phyloP scores from a whole-genome alignment of 495 filamentous ascomycete genomes.

The Lophium mytilinum region DNA sequence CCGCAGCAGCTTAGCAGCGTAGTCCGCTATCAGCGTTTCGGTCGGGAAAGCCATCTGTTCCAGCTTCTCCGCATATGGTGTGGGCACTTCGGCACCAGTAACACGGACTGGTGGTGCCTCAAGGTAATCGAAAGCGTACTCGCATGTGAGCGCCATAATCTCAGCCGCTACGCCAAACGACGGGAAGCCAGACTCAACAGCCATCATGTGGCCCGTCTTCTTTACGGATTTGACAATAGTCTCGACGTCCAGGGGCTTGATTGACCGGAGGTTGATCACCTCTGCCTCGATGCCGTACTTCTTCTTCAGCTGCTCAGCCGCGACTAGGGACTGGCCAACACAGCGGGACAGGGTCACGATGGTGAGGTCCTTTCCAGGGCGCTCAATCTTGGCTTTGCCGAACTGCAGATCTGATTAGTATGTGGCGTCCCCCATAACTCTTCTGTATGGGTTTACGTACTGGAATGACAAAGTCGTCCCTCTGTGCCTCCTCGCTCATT shows the following conservation, averaged over 20 bases:
- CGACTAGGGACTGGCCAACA: constrained; percentile 84
- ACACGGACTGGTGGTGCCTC: constrained; percentile 86
- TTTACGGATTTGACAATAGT: constrained; percentile 92
- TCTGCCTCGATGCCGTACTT: constrained; percentile 94
- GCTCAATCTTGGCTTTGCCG: constrained; percentile 98
- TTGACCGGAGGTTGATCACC: constrained; percentile 93
- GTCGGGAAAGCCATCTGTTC: constrained; percentile 91
- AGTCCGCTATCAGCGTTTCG: constrained; percentile 71
- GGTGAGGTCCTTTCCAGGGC: constrained; percentile 88
- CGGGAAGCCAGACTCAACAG: constrained; percentile 92
- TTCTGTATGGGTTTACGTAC: constrained; percentile 21
- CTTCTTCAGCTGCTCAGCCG: constrained; percentile 82
- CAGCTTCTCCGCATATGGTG: constrained; percentile 79
- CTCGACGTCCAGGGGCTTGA: constrained; percentile 95
- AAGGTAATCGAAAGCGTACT: constrained; percentile 97
- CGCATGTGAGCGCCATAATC: constrained; percentile 88
- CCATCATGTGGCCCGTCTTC: constrained; percentile 91
- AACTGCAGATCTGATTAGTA: constrained; percentile 38
- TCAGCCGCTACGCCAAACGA: constrained; percentile 86
- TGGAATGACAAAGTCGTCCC: constrained; percentile 89
- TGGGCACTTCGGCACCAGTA: constrained; percentile 93
- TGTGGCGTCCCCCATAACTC: constrained; percentile 15
- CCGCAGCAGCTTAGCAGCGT: constrained; percentile 74
- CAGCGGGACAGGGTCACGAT: constrained; percentile 90
- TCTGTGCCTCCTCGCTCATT: constrained; percentile 92